These are phyloP conservation scores for Wickerhamomyces rabaulensis DNA, from an alignment of 805 yeast genomes.

Conservation along the genomic window DNA sequence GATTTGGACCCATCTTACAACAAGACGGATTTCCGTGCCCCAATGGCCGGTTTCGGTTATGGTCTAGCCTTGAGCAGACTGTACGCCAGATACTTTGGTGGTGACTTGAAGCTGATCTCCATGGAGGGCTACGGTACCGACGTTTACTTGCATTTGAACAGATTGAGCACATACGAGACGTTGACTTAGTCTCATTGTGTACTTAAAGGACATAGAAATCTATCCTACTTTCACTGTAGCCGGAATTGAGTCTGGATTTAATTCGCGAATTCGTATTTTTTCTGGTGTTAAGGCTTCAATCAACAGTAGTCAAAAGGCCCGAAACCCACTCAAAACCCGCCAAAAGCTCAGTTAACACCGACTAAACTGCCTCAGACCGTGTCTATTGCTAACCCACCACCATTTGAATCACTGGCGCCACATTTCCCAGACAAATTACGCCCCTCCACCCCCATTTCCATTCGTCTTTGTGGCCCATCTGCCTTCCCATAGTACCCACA, in stretches of 20 bases:
- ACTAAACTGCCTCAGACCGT: not conserved
- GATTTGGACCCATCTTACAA: conserved; percentile 35
- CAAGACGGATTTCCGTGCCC: conserved; percentile 71
- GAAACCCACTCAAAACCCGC: not conserved
- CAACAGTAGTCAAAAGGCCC: not conserved
- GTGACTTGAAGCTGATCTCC: conserved; percentile 78
- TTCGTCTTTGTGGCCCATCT: not conserved
- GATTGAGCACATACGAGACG: conserved; percentile 55
- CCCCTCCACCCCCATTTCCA: not conserved
- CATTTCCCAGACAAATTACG: not conserved
- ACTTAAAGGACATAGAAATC: too few relatives aligned
- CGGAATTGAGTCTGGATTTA: too few relatives aligned
- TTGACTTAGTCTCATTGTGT: conserved; percentile 11
- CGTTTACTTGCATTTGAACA: conserved; percentile 79
- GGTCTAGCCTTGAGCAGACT: conserved; percentile 83
- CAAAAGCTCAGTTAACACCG: not conserved
- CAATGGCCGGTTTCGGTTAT: conserved; percentile 93
- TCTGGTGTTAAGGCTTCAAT: not conserved
- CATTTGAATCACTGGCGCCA: not conserved
- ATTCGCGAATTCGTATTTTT: not conserved
- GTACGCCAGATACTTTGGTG: conserved; percentile 87
- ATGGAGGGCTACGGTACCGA: conserved; percentile 97
- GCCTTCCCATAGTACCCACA: not conserved
- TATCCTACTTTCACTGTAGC: not conserved
- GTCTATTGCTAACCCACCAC: not conserved